These are phyloP conservation scores for Funneliformis geosporum DNA, from an alignment of 192 early-diverging fungal genomes.

Conservation along the genomic window DNA sequence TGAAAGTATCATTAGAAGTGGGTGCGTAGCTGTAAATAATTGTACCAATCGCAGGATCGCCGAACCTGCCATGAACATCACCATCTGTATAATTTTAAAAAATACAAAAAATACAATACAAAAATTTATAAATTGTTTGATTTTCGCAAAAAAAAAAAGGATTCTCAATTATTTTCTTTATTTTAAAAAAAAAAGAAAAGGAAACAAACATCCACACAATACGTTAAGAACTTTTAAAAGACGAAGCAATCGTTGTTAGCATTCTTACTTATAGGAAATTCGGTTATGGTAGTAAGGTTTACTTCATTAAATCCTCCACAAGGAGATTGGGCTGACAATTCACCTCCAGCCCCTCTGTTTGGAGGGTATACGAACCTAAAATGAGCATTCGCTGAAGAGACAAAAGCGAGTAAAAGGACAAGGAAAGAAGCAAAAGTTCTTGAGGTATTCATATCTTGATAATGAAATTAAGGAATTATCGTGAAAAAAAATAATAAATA, in stretches of 20 bases:
- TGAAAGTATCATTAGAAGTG: neutral
- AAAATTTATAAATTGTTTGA: no score
- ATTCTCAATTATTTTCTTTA: no score
- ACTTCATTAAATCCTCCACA: constrained; percentile 18
- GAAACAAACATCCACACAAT: no score
- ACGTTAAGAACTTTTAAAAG: no score
- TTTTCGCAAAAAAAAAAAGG: no score
- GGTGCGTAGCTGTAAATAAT: neutral
- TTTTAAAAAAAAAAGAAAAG: no score
- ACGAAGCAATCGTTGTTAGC: no score
- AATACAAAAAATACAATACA: no score
- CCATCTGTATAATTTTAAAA: neutral
- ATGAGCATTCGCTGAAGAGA: neutral
- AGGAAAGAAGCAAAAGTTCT: neutral
- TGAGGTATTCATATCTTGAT: neutral
- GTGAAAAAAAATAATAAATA: neutral
- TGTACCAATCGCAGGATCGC: neutral
- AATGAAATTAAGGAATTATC: neutral
- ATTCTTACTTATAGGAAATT: neutral
- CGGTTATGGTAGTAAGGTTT: neutral
- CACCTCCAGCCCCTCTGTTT: neutral
- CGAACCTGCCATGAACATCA: neutral
- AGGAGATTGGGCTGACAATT: neutral
- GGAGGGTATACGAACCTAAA: neutral
- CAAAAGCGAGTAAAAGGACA: neutral